phyloP scores from a whole-genome alignment of 78 protist genomes.

The Monosiga brevicollis region DNA sequence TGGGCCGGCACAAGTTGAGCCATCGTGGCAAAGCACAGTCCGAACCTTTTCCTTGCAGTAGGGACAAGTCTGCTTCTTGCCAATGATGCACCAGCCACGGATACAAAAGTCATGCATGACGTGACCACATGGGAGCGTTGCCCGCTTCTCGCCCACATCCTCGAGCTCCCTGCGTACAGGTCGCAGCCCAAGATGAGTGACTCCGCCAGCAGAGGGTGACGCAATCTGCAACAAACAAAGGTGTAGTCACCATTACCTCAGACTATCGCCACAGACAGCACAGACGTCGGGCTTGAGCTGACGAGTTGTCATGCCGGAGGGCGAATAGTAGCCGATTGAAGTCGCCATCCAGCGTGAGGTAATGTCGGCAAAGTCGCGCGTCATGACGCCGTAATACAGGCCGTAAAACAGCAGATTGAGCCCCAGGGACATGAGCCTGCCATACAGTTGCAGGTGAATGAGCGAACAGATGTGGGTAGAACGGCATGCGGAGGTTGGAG shows the following conservation, averaged over 20 bases:
- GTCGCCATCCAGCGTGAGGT: background rate
- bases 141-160: background rate
- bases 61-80: slow-evolving; percentile 53
- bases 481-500: too few species aligned
- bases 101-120: slow-evolving; percentile 5
- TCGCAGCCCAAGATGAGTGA: background rate
- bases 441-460: background rate
- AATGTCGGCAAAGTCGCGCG: slow-evolving; percentile 25
- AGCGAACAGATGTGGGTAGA: background rate
- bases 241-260: background rate
- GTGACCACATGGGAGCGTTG: background rate
- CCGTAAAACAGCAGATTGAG: slow-evolving; percentile 7
- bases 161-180: background rate
- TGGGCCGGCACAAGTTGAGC: too few species aligned
- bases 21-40: too few species aligned
- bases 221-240: background rate
- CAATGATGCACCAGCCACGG: slow-evolving; percentile 28
- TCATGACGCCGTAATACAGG: slow-evolving; percentile 29
- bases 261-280: background rate
- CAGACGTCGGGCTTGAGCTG: background rate
- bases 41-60: slow-evolving; percentile 50
- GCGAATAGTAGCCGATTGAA: slow-evolving; percentile 4
- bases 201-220: background rate
- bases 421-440: background rate
- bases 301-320: background rate